Base-by-base conservation (phyloP, 768 basidiomycete species). In the Suillus plorans region DNA sequence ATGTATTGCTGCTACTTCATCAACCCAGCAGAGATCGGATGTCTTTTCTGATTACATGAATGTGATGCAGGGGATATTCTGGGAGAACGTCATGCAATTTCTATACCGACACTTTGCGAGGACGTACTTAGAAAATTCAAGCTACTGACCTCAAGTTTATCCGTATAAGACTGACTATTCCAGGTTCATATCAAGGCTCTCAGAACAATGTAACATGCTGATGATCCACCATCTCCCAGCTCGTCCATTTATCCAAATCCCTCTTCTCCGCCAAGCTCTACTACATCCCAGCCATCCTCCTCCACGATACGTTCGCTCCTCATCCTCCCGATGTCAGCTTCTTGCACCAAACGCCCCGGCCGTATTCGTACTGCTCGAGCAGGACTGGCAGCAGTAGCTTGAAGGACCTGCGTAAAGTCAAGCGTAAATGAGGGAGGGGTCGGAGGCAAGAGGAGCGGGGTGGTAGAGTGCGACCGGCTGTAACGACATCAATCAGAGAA, bases 341-440 rank as follows among this genome's bases (percentile, higher is more conserved):
- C 64, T 62, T 62, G 44, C 55, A 44, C 57, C 36, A 44, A 49
- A 61, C 42, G 65, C 69, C 62, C 52, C 60, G 64, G 69, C 58
- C 70, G 68, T 64, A 68, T 73, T 20, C 77, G 70, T 5, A 69
- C 68, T 36, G 76, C 73, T 34, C 82, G 78, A 1, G 83, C 72
- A 6, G 89, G 89, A 56, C 84, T 86, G 6, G 88, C 84, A 20
- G 87, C 88, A 16, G 88, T 91, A 14, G 89, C 91, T 72, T 93
- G 92, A 58, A 94, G 72, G 5, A 94, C 83, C 71, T 94, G 92
- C 10, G 84, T 81, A 71, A 94, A 94, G 61, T 94, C 92, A 1
- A 94, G 80, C 0, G 79, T 76, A 71, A 94, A 92, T 10, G 78
- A 69, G 0, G 85, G 74, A 0, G 89, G 86, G 0, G 90, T 90